Evolutionary conservation across 2,329 filamentous ascomycete species (phyloP), one percentile per base, ranked within the genome.

Genomic region (Immersiporthe knoxdaviesiana): DNA sequence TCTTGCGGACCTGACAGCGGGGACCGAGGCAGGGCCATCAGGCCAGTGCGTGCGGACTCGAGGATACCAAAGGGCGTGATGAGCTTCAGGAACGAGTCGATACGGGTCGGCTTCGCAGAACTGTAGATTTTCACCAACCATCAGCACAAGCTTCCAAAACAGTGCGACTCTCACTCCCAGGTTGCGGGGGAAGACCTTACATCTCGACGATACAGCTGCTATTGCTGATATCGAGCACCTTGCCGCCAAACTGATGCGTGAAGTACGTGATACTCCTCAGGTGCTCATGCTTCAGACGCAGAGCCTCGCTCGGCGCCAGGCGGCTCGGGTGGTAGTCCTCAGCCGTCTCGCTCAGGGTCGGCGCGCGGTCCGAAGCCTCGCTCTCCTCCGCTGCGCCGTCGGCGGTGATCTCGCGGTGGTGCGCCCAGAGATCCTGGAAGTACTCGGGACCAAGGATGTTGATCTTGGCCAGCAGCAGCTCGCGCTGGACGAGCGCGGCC

Each of bases 121-220:
- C 91, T 94, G 74, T 64, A 69, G 39, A 44, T 41, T 44, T 66
- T 35, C 35, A n/a, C n/a, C n/a, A 8, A 73, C 80, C 52, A 79
- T 76, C 67, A 71, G 16, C 16, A 14, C 8, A 52, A 41, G 24
- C 10, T 18, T n/a, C 14, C 16, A 30, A 35, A 24, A 27, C 14
- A 7, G n/a, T 16, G 39, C n/a, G n/a, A n/a, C n/a, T 18, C 35
- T 39, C 35, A 35, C 8, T 35, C 35, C 16, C 3, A 44, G 12
- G 39, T 24, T 24, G 32, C 16, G 2, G 12, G 21, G 30, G 87
- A n/a, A n/a, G n/a, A n/a, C n/a, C 92, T 87, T 87, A 95, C 92
- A 99, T 81, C 82, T 99, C 96, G 70, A 99, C 94, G 80, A 98
- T 98, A 82, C 96, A 98, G 83, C 97, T 98, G 82, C 93, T 97